phyloP scores from a whole-genome alignment of 2,329 filamentous ascomycete genomes.

The Ceratocystis colombiana region DNA sequence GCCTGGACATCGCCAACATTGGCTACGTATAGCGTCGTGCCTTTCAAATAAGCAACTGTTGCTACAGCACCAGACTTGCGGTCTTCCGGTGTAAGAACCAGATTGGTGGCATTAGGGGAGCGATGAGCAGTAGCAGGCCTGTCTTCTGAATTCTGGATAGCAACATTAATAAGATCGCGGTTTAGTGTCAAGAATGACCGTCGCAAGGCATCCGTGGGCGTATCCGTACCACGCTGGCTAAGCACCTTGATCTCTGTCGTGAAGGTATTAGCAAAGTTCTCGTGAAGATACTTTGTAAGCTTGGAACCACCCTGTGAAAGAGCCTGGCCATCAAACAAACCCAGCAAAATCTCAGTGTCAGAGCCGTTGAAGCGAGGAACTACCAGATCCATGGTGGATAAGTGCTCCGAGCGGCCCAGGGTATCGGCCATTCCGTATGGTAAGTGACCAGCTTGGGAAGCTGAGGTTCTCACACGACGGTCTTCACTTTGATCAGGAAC shows the following conservation, averaged over 20 bases:
- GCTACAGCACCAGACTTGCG: constrained; percentile 83
- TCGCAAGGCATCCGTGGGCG: constrained; percentile 69
- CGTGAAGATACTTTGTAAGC: constrained; percentile 91
- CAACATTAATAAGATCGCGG: constrained; percentile 82
- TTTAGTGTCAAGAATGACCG: constrained; percentile 82
- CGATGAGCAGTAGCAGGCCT: constrained; percentile 57
- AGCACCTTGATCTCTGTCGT: constrained; percentile 68
- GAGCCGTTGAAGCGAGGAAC: constrained; percentile 84
- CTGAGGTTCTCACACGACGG: constrained; percentile 87
- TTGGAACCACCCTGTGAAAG: constrained; percentile 83
- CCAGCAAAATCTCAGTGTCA: constrained; percentile 80
- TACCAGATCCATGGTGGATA: constrained; percentile 92
- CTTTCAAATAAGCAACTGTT: constrained; percentile 80
- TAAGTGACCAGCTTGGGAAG: constrained; percentile 81
- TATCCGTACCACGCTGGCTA: constrained; percentile 58
- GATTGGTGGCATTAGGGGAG: constrained; percentile 58
- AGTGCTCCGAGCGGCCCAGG: constrained; percentile 80
- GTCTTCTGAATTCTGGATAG: constrained; percentile 70
- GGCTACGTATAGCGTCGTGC: constrained; percentile 83
- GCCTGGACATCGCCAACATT: constrained; percentile 94
- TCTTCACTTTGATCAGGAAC: constrained; percentile 94
- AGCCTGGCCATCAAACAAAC: constrained; percentile 93
- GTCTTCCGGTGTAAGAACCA: constrained; percentile 79
- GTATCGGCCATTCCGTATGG: constrained; percentile 97
- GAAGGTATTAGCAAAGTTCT: constrained; percentile 85